Base-by-base conservation (phyloP, 164 flowering plant species). In the Cinnamomum chago region DNA sequence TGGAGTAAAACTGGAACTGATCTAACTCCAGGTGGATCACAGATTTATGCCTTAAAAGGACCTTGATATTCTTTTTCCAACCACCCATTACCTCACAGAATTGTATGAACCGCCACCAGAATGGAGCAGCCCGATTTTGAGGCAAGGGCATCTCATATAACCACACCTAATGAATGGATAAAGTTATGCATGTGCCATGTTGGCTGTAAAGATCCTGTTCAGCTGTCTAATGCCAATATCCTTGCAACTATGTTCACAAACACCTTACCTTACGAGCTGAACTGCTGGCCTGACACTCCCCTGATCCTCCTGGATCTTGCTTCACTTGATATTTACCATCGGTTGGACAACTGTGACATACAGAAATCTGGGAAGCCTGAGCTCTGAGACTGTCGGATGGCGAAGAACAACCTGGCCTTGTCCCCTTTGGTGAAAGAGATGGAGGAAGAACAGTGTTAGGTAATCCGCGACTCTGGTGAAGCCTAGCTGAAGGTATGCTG, bases 191-290 rank as follows among this genome's bases (percentile, higher is more conserved):
- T 55, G n/a, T 55, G 60, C 60, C 17, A 55, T 3, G n/a, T 15
- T 55, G 5, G 11, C 47, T 9, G 47, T 40, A 40, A 40, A 40
- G 9, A 40, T 40, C 47, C 47, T 40, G 10, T 6, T 40, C 47
- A 40, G 47, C 47, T 40, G 47, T 40, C 47, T 40, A 40, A 40
- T 40, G 47, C 2, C 47, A 40, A 40, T 40, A 40, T 40, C 47
- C 47, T 40, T 14, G n/a, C 7, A 18, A 55, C 4, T 55, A 55
- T 17, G 60, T 55, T 15, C 67, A 71, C 68, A 15, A 30, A 69
- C 15, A 70, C 11, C 73, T 58, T 88, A 93, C 97, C 98, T 89
- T 93, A 72, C 84, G 92, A 80, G 71, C 69, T 15, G 85, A 65
- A 71, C 81, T 66, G 58, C 82, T 81, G 50, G 83, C 24, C 30